A percentile compares a stretch with the other conserved stretches of the same genome.
Evolutionary conservation across 805 yeast species (phyloP).

Genomic region (Monosporozyma solicola): DNA sequence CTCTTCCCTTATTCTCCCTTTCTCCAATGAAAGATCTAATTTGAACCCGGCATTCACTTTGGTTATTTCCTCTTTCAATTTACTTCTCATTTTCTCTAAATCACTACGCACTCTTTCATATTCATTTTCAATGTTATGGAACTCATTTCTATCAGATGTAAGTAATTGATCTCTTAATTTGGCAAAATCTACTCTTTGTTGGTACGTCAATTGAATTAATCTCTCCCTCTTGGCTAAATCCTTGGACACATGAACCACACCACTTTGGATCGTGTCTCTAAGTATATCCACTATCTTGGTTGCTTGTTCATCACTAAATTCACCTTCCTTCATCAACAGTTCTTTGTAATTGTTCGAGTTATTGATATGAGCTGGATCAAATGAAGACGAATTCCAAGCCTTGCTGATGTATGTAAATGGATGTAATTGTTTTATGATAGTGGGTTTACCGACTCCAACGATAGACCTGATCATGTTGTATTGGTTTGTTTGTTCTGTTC

Average conservation of each 20-base stretch:
- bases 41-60: slow-evolving; percentile 85
- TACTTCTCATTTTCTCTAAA: slow-evolving; percentile 74
- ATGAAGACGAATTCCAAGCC: neutral
- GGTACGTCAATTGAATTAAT: slow-evolving; percentile 77
- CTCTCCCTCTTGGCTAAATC: slow-evolving; percentile 81
- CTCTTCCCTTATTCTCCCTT: slow-evolving; percentile 92
- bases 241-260: slow-evolving; percentile 62
- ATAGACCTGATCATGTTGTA: neutral
- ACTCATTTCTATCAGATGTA: slow-evolving; percentile 78
- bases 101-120: slow-evolving; percentile 79
- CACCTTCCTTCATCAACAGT: slow-evolving; percentile 50
- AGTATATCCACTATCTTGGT: slow-evolving; percentile 70
- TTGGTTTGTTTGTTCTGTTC: neutral
- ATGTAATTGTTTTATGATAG: neutral
- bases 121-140: slow-evolving; percentile 71
- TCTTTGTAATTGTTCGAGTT: slow-evolving; percentile 71
- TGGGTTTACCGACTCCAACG: neutral
- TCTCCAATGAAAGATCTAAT: slow-evolving; percentile 83
- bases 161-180: slow-evolving; percentile 87
- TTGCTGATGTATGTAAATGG: neutral
- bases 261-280: slow-evolving; percentile 67
- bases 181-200: slow-evolving; percentile 94
- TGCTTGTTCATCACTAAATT: slow-evolving; percentile 69
- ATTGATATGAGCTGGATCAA: slow-evolving; percentile 36
- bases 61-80: slow-evolving; percentile 83